Evolutionary conservation across 1,284 basidiomycete species (phyloP), one percentile per base, ranked within the genome.

Genomic region (Ceratobasidium sp.): DNA sequence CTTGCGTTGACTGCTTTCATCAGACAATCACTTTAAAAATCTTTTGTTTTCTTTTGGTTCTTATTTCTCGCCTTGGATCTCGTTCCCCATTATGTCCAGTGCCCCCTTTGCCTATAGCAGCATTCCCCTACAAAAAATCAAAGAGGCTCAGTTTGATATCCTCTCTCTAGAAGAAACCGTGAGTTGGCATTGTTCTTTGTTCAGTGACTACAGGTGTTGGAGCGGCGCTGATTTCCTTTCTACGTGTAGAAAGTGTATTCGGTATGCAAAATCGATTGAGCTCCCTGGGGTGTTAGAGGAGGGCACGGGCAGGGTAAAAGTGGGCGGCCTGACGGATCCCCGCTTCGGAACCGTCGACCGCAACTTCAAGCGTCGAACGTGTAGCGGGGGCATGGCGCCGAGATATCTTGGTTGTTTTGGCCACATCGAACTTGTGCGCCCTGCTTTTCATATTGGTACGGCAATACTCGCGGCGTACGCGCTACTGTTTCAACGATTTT

Each of bases 151-250:
- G 86, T 99, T 99, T 88, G 97, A 98, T 84, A 96, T 99, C 82
- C 91, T 99, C 83, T 98, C 96, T 73, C 98, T 98, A n/a, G 98
- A 99, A 87, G 98, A 99, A 89, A 99, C 99, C 84, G 95, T 97
- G 84, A 84, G 95, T 92, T 28, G 26, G 17, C 46, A 23, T 9
- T 10, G 5, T n/a, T 77, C 74, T 80, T 75, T 64, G 64, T 68
- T 75, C 74, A 61, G 64, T 68, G 79, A 62, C 76, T 40, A 67
- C 67, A 57, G 33, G 50, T 71, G 52, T 56, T 78, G 59, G 54
- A 54, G 65, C 61, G 77, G 78, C 65, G 79, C 81, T 77, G 44
- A 67, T 52, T 61, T 65, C 48, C 73, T 71, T 78, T 48, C 80
- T 75, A 68, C 52, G 38, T 78, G 80, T 85, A 97, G 96, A 97